Percentiles rank a stretch among this genome's conserved stretches.
Conservation (phyloP, 768 basidiomycete genomes). For the Clavulina sp. region DNA sequence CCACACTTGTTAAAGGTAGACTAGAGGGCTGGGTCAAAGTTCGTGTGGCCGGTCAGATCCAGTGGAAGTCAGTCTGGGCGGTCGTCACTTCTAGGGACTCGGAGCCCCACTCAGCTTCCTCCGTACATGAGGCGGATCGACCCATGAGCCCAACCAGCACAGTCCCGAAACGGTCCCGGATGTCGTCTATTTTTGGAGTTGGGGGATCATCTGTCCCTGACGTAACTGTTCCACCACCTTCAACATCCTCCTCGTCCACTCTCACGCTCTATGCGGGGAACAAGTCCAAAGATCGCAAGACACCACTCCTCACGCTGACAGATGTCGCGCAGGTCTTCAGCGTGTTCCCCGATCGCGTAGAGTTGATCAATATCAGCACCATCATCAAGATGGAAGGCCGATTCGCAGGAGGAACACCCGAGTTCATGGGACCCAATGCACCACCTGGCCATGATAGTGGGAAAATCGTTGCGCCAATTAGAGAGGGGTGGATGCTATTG, state of each 20-base stretch:
- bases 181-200: conserved; percentile 45
- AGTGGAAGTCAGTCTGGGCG: conserved; percentile 90
- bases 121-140: conserved; percentile 8
- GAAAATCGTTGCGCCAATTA: too few species aligned
- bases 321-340: conserved; percentile 74
- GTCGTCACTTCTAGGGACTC: conserved; percentile 27
- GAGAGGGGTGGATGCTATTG: conserved; percentile 77
- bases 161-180: conserved; percentile 37
- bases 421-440: too few species aligned
- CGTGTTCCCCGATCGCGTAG: conserved; percentile 91
- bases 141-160: conserved; percentile 18
- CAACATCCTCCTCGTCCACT: conserved; percentile 18
- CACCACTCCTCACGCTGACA: conserved; percentile 47
- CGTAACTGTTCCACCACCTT: conserved; percentile 14
- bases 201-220: conserved; percentile 18
- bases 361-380: conserved; percentile 73
- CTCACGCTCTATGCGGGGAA: conserved; percentile 44
- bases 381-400: conserved; percentile 83
- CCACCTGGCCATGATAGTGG: too few species aligned
- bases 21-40: conserved; percentile 87
- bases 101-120: neutral
- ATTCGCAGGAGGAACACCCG: conserved; percentile 44
- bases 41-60: conserved; percentile 88
- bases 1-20: conserved; percentile 48
- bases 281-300: conserved; percentile 61